Evolutionary conservation across 352 stramenopile genomes (phyloP), one percentile per base, ranked within the genome.

Genomic region (Hyphochytrium catenoides): DNA sequence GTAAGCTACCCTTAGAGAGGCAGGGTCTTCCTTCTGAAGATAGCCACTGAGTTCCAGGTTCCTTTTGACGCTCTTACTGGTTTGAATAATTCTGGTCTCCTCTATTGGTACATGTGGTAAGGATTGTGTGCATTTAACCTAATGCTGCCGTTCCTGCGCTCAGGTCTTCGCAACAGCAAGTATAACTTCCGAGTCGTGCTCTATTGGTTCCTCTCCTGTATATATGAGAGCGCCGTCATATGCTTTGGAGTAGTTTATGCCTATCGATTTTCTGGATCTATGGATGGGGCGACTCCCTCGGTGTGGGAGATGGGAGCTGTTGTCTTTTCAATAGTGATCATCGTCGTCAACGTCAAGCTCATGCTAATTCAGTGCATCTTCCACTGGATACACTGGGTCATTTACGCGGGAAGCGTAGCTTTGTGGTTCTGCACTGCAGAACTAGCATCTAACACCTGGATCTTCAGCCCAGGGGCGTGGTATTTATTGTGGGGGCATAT

Each of bases 331-430:
- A 75, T 82, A 42, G 62, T 95, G 21, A 58, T 97, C 29, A 62
- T 94, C 26, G 61, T 94, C n/a, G 71, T 95, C 31, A 91, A 81
- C 22, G 55, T 92, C 38, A 97, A 97, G 60, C 65, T 92, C 2
- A 70, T 66, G 36, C 43, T 82, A 31, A 63, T 78, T 31, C 65
- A 82, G 43, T 62, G 82, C 39, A 74, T 83, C 61, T 79, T 65
- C 59, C 76, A 64, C 62, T 44, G 57, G 2, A 44, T 70, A 28
- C 70, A 84, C 44, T 53, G 76, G 21, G 44, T 28, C 16, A 56
- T 84, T 26, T 82, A 78, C 51, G 8, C 67, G 3, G 44, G 50
- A 0, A 82, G 67, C 5, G 70, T 61, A 35, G 44, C 51, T 37
- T 51, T 78, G 4, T 84, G 70, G 70, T 56, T 76, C 22, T 55